Evolutionary conservation across 1,284 basidiomycete genomes (phyloP).

Genomic region (Pseudozyma flocculosa): DNA sequence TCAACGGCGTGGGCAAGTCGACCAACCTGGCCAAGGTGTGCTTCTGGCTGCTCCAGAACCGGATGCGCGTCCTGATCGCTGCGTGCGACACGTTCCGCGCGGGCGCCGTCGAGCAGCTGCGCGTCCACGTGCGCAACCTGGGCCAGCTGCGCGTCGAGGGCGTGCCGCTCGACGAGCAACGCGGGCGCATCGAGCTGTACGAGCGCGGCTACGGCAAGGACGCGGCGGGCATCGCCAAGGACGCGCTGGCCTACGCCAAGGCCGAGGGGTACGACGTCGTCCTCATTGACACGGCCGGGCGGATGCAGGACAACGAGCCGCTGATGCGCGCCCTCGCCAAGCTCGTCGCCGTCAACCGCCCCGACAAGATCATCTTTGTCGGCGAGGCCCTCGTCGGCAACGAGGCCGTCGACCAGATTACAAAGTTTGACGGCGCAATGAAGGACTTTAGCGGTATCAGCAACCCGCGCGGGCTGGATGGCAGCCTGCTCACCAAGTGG

Average conservation of each 20-base stretch:
- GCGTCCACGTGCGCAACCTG: constrained; percentile 93
- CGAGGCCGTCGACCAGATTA: constrained; percentile 57
- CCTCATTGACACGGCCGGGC: constrained; percentile 56
- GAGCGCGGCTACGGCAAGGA: constrained; percentile 98
- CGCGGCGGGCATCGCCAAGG: constrained; percentile 92
- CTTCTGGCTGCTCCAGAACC: constrained; percentile 98
- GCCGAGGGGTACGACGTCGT: constrained; percentile 53
- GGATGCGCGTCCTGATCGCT: constrained; percentile 87
- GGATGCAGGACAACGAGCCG: constrained; percentile 58
- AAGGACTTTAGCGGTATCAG: constrained; percentile 55
- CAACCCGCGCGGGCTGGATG: constrained; percentile 52
- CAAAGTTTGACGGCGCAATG: constrained; percentile 53
- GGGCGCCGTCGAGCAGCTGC: constrained; percentile 95
- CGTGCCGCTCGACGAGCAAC: constrained; percentile 60
- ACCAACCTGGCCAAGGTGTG: constrained; percentile 98
- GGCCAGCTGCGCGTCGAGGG: constrained; percentile 68
- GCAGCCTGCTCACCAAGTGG: constrained; percentile 57
- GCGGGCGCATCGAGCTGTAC: constrained; percentile 82
- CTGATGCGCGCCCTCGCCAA: constrained; percentile 57
- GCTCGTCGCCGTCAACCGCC: constrained; percentile 53
- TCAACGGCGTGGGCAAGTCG: constrained; percentile 98
- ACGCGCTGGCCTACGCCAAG: constrained; percentile 69
- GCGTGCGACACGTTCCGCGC: constrained; percentile 98
- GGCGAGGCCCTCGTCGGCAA: constrained; percentile 58
- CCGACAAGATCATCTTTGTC: constrained; percentile 58